Base-by-base conservation (phyloP, 2,329 filamentous ascomycete genomes). In the Cryphonectria parasitica region DNA sequence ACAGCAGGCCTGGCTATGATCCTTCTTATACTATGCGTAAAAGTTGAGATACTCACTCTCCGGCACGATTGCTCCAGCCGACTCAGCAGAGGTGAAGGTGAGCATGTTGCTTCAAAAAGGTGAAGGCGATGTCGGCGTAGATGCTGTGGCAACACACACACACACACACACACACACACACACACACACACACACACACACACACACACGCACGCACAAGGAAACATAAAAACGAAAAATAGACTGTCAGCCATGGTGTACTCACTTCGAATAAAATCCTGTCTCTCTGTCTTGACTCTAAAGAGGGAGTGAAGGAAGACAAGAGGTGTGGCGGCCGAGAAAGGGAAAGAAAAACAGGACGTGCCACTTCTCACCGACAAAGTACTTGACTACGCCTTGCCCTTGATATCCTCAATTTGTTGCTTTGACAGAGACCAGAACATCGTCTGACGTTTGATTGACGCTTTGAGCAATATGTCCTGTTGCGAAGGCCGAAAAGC, bases 321-420 rank as follows among this genome's bases (percentile, higher is more conserved):
- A 63, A 25, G 5, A 25, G 25, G 61, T 19, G n/a, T 43, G 7
- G 6, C 19, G 22, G 6, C 43, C 7, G 10, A 36, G 36, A 36
- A 36, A 10, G 36, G 10, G 3, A 36, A 36, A 36, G 36, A 36
- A 10, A 2, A 49, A 2, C 13, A 19, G 11, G 1, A 58, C 64
- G 56, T 28, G 58, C 64, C 73, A 77, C 72, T 83, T 85, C 72
- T 83, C 77, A 6, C 80, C 82, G 4, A 85, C 81, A 5, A 85
- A n/a, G n/a, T n/a, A n/a, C n/a, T n/a, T n/a, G 77, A 69, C n/a
- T 77, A 85, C 25, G 79, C 71, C 17, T 75, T 75, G 8, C 74
- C 74, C 52, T 68, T n/a, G n/a, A n/a, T n/a, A n/a, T n/a, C n/a
- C n/a, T n/a, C n/a, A n/a, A n/a, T n/a, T n/a, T n/a, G n/a, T n/a